phyloP scores from a whole-genome alignment of 352 stramenopile species.

The Phytophthora brassicae region DNA sequence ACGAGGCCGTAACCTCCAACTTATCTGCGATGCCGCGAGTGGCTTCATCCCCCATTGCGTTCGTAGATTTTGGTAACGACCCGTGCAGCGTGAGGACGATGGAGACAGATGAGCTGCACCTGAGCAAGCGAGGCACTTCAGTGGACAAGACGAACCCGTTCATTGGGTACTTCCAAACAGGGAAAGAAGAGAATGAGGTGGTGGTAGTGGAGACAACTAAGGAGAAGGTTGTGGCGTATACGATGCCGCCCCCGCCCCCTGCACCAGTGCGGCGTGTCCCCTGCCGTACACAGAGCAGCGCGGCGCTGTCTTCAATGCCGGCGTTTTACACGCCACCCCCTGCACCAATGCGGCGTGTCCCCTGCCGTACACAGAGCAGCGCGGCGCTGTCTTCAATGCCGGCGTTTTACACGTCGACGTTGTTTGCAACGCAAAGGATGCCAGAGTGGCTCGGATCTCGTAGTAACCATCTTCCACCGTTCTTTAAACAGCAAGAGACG shows the following conservation, averaged over 20 bases:
- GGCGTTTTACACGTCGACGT: constrained; percentile 38
- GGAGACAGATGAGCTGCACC: constrained; percentile 28
- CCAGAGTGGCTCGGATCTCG: constrained; percentile 53
- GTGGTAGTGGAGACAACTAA: not conserved
- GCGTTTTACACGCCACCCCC: constrained; percentile 46
- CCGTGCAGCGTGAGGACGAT: too few relatives aligned
- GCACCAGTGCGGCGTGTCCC: constrained; percentile 28
- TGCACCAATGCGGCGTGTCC: constrained; percentile 26
- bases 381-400: constrained; percentile 35
- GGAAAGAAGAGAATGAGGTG: constrained; percentile 27
- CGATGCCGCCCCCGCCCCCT: constrained; percentile 17
- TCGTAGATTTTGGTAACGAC: constrained; percentile 20
- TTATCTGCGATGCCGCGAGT: constrained; percentile 26
- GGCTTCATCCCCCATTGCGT: constrained; percentile 31
- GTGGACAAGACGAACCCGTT: constrained; percentile 89
- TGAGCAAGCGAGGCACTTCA: constrained; percentile 44
- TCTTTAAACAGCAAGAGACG: constrained; percentile 40
- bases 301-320: constrained; percentile 34
- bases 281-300: constrained; percentile 39
- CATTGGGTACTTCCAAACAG: constrained; percentile 84
- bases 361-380: constrained; percentile 40
- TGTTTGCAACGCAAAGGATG: constrained; percentile 49
- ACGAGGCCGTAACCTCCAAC: constrained; percentile 11
- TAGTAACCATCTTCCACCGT: constrained; percentile 32
- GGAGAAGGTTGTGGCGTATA: constrained; percentile 1